phyloP scores from a whole-genome alignment of 129 eudicot genomes.

The Pulicaria dysenterica region DNA sequence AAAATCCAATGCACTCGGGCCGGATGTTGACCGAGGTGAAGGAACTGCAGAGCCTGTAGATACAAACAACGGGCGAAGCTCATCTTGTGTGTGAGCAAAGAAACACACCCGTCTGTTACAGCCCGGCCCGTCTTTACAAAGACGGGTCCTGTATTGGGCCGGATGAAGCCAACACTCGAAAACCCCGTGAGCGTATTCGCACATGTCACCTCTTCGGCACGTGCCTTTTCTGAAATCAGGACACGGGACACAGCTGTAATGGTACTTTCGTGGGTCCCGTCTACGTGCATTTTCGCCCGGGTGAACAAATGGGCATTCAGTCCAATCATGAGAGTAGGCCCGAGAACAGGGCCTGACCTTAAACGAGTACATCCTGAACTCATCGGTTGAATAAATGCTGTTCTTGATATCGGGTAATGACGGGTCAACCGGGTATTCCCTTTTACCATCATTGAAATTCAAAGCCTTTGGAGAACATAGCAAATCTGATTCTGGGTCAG shows the following conservation, averaged over 20 bases:
- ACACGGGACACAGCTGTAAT: conserved; percentile 87
- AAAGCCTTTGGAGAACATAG: conserved; percentile 45
- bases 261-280: conserved; percentile 80
- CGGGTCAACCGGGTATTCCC: conserved; percentile 73
- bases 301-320: conserved; percentile 90
- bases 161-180: conserved; percentile 93
- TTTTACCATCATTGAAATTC: conserved; percentile 34
- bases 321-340: conserved; percentile 93
- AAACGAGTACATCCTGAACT: conserved; percentile 74
- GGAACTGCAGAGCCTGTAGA: conserved; percentile 82
- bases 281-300: conserved; percentile 91
- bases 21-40: conserved; percentile 62
- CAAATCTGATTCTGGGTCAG: conserved; percentile 46
- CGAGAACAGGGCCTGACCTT: conserved; percentile 84
- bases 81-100: conserved; percentile 78
- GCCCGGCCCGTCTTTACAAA: conserved; percentile 70
- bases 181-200: conserved; percentile 87
- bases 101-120: conserved; percentile 78
- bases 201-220: conserved; percentile 74
- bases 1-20: conserved; percentile 58
- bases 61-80: conserved; percentile 73
- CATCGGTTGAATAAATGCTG: conserved; percentile 73
- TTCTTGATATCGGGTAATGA: conserved; percentile 85
- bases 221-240: conserved; percentile 86
- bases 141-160: conserved; percentile 75